Conservation (phyloP, 108 stramenopile species). For the Cyclotella choctawhatcheeana region DNA sequence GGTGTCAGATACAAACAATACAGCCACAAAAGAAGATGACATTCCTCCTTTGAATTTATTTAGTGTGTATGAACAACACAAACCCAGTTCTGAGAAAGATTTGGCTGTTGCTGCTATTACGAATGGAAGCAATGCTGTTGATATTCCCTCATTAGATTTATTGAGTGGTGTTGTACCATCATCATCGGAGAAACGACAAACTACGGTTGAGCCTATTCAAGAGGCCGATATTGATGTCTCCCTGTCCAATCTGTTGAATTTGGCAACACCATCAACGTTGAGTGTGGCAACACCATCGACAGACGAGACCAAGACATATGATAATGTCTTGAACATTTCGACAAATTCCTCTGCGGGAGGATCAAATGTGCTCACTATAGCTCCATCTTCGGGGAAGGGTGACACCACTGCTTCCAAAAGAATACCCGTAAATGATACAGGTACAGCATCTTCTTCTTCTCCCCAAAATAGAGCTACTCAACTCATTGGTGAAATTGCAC, state of each 20-base stretch:
- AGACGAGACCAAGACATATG: background rate
- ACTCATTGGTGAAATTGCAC: background rate
- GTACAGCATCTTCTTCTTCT: background rate
- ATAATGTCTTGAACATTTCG: background rate
- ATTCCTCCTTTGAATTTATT: background rate
- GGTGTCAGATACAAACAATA: too few species aligned
- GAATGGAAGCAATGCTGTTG: background rate
- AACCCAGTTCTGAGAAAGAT: too few species aligned
- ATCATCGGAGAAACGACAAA: background rate
- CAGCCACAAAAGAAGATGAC: background rate
- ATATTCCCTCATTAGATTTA: conserved; percentile 7
- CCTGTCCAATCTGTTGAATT: background rate
- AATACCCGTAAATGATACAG: background rate
- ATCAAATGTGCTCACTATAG: background rate
- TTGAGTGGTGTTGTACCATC: background rate
- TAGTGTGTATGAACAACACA: background rate
- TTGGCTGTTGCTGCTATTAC: background rate
- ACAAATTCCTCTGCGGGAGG: background rate
- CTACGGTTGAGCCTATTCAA: background rate
- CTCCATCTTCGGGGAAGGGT: background rate
- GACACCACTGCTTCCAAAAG: too few species aligned
- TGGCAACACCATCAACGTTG: background rate
- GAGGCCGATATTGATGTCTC: background rate
- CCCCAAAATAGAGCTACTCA: background rate
- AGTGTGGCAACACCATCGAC: background rate